These are phyloP conservation scores for Cutaneotrichosporon arboriforme DNA, from an alignment of 1,284 basidiomycete genomes.

Conservation along the genomic window DNA sequence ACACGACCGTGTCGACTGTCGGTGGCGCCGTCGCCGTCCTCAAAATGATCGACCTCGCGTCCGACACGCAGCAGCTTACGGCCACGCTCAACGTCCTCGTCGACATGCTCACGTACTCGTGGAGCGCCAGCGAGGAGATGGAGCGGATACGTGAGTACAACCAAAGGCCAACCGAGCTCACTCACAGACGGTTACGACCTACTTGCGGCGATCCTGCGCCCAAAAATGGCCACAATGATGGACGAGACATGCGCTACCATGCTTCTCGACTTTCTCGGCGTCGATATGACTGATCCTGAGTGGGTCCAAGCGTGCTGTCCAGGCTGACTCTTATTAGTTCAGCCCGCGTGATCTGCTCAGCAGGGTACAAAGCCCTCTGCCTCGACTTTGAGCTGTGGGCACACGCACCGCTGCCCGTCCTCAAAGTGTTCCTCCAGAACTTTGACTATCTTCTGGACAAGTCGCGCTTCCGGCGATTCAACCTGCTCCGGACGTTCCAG, in stretches of 20 bases:
- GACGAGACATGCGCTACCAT: slow-evolving; percentile 70
- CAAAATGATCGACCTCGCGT: slow-evolving; percentile 70
- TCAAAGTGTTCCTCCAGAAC: slow-evolving; percentile 67
- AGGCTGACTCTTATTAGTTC: slow-evolving; percentile 53
- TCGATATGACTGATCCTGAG: slow-evolving; percentile 75
- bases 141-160: slow-evolving; percentile 65
- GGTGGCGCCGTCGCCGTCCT: slow-evolving; percentile 75
- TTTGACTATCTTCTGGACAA: slow-evolving; percentile 66
- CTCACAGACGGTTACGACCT: slow-evolving; percentile 79
- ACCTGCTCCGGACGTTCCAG: slow-evolving; percentile 58
- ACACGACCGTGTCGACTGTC: slow-evolving; percentile 72
- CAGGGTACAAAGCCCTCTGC: slow-evolving; percentile 75
- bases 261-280: slow-evolving; percentile 74
- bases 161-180: not conserved
- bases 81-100: slow-evolving; percentile 65
- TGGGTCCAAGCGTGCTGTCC: slow-evolving; percentile 46
- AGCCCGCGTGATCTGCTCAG: slow-evolving; percentile 73
- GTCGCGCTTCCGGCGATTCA: slow-evolving; percentile 70
- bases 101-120: slow-evolving; percentile 72
- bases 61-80: slow-evolving; percentile 67
- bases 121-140: slow-evolving; percentile 90
- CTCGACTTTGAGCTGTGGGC: slow-evolving; percentile 91
- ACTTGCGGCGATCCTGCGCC: slow-evolving; percentile 65
- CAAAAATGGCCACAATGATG: slow-evolving; percentile 65
- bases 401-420: slow-evolving; percentile 61